phyloP scores from a whole-genome alignment of 805 yeast species.

The Cyberlindnera maclurae region DNA sequence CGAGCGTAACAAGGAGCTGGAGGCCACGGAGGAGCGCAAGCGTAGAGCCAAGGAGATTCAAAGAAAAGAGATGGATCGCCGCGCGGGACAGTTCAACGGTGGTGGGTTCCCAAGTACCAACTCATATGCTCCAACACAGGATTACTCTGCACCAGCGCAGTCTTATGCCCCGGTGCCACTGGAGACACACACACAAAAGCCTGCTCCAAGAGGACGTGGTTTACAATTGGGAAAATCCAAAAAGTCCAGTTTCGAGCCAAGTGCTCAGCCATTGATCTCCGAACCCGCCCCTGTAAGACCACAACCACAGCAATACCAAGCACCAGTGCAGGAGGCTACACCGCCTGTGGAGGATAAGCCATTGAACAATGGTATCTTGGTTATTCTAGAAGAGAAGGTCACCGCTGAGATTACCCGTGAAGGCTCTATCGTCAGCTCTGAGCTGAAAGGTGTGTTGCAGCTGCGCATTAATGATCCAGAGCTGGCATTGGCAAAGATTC shows the following conservation, averaged over 20 bases:
- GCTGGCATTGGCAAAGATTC: slow-evolving; percentile 58
- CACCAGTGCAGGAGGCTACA: slow-evolving; percentile 2
- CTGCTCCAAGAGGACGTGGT: slow-evolving; percentile 57
- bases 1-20: slow-evolving; percentile 92
- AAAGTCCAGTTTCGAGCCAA: slow-evolving; percentile 15
- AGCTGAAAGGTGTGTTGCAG: slow-evolving; percentile 86
- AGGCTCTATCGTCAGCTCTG: slow-evolving; percentile 63
- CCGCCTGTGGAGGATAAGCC: slow-evolving; percentile 24
- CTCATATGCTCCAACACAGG: slow-evolving; percentile 8
- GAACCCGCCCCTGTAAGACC: background rate
- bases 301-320: slow-evolving; percentile 11
- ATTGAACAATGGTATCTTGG: slow-evolving; percentile 69
- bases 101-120: slow-evolving; percentile 8
- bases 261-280: slow-evolving; percentile 1
- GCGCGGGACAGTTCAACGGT: slow-evolving; percentile 27
- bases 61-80: slow-evolving; percentile 63
- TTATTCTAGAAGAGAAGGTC: slow-evolving; percentile 70
- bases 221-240: slow-evolving; percentile 62
- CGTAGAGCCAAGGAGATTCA: slow-evolving; percentile 89
- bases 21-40: slow-evolving; percentile 95
- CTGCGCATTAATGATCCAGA: slow-evolving; percentile 76
- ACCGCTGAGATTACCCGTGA: slow-evolving; percentile 77
- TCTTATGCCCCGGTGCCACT: slow-evolving; percentile 20
- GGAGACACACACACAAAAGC: slow-evolving; percentile 16
- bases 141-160: slow-evolving; percentile 9